Evolutionary conservation across 768 basidiomycete genomes (phyloP).

Genomic region (Mycena vulgaris): DNA sequence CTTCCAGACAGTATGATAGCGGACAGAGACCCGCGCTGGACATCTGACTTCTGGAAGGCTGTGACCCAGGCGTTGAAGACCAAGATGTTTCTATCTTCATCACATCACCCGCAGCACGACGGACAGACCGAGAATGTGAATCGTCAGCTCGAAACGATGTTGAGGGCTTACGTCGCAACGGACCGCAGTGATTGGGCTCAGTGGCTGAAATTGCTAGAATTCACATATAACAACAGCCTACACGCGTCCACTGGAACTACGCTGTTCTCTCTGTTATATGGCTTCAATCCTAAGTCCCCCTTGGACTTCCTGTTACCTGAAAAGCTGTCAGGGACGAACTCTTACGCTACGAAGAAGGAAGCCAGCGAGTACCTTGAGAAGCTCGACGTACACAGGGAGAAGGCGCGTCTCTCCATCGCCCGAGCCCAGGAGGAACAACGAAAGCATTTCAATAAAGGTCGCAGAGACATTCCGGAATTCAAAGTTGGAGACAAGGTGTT

Average conservation of each 20-base stretch:
- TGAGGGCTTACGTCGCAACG: too few relatives aligned
- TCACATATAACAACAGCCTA: not conserved
- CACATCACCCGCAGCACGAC: too few relatives aligned
- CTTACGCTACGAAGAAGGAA: too few relatives aligned
- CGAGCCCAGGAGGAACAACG: slow-evolving; percentile 3
- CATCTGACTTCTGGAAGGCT: too few relatives aligned
- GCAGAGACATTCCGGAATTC: not conserved
- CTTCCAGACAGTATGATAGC: too few relatives aligned
- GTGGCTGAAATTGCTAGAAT: not conserved
- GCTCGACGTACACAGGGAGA: not conserved
- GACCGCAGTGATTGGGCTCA: too few relatives aligned
- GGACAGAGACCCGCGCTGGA: too few relatives aligned
- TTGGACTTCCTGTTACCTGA: not conserved
- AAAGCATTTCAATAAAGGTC: not conserved
- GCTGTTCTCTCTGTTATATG: not conserved
- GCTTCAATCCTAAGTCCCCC: not conserved
- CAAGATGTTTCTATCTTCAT: too few relatives aligned
- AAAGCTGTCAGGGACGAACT: not conserved
- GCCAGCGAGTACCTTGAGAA: not conserved
- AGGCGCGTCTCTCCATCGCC: not conserved
- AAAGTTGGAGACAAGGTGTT: not conserved
- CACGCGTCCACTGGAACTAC: not conserved
- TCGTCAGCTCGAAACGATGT: too few relatives aligned
- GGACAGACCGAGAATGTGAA: too few relatives aligned
- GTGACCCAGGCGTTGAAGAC: too few relatives aligned